Base-by-base conservation (phyloP, 2,329 filamentous ascomycete species). In the Fusarium albosuccineum region DNA sequence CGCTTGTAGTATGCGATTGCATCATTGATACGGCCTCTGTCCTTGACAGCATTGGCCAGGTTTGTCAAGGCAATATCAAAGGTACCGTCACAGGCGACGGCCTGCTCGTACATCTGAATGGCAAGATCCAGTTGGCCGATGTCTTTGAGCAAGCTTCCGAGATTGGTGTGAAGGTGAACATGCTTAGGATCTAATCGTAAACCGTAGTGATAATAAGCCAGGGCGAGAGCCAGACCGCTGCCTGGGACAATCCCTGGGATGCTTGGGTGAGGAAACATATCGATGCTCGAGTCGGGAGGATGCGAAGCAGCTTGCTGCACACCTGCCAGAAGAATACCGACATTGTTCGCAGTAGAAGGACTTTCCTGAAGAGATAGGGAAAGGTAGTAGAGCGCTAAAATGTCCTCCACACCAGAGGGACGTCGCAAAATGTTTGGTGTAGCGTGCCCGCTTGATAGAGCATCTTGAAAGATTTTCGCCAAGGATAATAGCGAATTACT, bases 11-110 rank as follows among this genome's bases (percentile, higher is more conserved):
- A 98, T 27, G 83, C 82, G 62, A 99, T 98, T 2, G 96, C 96
- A 76, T 99, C 96, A 58, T 89, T 92, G 69, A 98, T 93, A 42
- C 92, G 89, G 3, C 96, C 96, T 71, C 97, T 93, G 77, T 99
- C 96, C 78, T 99, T 99, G 69, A 99, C 94, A 9, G 96, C 96
- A 77, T 99, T 99, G 57, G 96, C 96, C 22, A 99, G 85, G 74
- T 99, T 99, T 5, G 96, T 97, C 57, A 99, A 82, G 34, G 96
- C 96, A 74, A 99, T 99, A 74, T 99, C 96, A 74, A 99, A 99
- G 26, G 90, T 92, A n/a, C 89, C 89, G 77, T 99, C 96, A 75
- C 94, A 98, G 4, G 88, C 86, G 13, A 99, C 96, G 10, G 96
- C 96, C 70, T 93, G 90, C 79, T 98, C 94, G 75, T 99, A 99